Base-by-base conservation (phyloP, 2,329 filamentous ascomycete species). In the Amauroascus niger region DNA sequence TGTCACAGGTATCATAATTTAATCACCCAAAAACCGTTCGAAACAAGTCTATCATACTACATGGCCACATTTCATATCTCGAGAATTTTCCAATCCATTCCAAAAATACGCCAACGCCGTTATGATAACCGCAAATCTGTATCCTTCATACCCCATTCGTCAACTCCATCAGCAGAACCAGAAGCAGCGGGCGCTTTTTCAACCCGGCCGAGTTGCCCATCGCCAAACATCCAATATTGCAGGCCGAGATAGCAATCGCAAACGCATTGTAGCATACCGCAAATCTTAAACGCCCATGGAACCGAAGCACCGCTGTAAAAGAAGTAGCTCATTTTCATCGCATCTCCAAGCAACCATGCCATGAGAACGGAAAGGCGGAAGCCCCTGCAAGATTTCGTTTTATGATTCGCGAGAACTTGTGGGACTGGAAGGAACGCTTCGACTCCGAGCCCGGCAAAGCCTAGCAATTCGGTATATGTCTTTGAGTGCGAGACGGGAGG, bases 271-370 rank as follows among this genome's bases (percentile, higher is more conserved):
- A 76, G 74, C 49, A 75, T 70, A 30, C 69, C 74, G 55, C 74
- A 76, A 43, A 75, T 55, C 50, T 71, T 71, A 62, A 76, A 76
- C 2, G 73, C 68, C 70, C 71, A 75, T 1, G 74, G 73, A 35
- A 76, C 70, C 47, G 64, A 60, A 47, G 72, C 67, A 33, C 59
- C 60, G 59, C 67, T 73, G 55, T 66, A 67, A 60, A 76, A 76
- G 64, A 76, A 74, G 59, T 72, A 76, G 52, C 71, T 69, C 69
- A 76, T 71, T 60, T 76, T 76, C 72, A 75, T 75, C 22, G 69
- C 61, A 58, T 76, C 74, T 60, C 74, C 74, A 11, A 75, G 61
- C 40, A 76, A 64, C 74, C 74, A 76, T 6, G 74, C 70, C 3
- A 66, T 67, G 24, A 75, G 61, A 6, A 76, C 74, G 1, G 73